These are phyloP conservation scores for Aureobasidium sp. DNA, from an alignment of 2,329 filamentous ascomycete species.

Conservation along the genomic window DNA sequence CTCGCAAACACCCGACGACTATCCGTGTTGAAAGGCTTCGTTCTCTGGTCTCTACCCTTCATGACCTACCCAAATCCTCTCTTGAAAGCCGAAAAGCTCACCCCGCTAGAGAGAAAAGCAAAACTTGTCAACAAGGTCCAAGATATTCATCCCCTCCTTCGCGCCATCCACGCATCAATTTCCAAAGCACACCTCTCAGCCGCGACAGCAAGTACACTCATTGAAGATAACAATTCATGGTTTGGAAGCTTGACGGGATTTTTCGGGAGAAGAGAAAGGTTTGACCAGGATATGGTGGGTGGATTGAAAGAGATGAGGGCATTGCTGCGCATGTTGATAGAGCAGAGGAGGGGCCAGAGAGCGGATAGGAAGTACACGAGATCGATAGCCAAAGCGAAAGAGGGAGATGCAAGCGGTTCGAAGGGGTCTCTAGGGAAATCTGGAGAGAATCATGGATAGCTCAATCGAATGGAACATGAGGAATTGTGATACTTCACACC, in stretches of 20 bases:
- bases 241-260: neutral
- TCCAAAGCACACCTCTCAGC: neutral
- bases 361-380: neutral
- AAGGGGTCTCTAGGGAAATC: too few relatives aligned
- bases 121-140: neutral
- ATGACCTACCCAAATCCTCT: too few relatives aligned
- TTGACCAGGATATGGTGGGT: neutral
- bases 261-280: neutral
- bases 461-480: too few relatives aligned
- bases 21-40: neutral
- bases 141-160: neutral
- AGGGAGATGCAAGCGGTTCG: too few relatives aligned
- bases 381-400: neutral
- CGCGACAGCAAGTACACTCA: neutral
- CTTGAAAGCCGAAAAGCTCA: too few relatives aligned
- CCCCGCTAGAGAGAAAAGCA: neutral
- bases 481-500: too few relatives aligned
- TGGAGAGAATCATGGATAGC: too few relatives aligned
- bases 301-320: neutral
- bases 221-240: neutral
- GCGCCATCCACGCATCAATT: neutral
- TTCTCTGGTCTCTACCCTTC: neutral
- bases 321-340: neutral
- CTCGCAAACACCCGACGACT: neutral
- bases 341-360: neutral